phyloP scores from a whole-genome alignment of 441 rosid species.

The Biscutella auriculata region DNA sequence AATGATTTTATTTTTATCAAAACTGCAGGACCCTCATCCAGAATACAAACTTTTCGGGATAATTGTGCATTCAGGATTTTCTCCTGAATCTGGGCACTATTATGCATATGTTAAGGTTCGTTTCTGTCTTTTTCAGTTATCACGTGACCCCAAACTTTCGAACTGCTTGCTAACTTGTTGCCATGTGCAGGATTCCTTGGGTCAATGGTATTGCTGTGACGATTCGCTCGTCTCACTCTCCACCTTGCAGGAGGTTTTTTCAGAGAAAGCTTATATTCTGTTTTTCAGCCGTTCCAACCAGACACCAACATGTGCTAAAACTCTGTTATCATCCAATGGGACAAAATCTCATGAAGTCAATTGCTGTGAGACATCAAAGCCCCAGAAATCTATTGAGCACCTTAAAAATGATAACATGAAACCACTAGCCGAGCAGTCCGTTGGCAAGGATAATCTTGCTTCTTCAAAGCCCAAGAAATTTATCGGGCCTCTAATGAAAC shows the following conservation, averaged over 20 bases:
- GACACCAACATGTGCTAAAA: constrained; percentile 36
- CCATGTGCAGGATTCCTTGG: constrained; percentile 57
- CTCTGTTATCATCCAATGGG: constrained; percentile 36
- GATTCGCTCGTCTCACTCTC: constrained; percentile 66
- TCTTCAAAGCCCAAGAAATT: constrained; percentile 29
- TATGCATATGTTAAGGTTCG: constrained; percentile 86
- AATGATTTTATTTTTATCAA: neutral
- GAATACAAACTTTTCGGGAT: constrained; percentile 90
- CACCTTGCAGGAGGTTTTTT: constrained; percentile 70
- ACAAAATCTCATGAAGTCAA: constrained; percentile 36
- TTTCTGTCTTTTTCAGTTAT: constrained; percentile 2
- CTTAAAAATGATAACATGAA: constrained; percentile 27
- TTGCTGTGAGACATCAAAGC: constrained; percentile 41
- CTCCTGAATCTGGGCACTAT: constrained; percentile 92
- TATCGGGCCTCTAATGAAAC: constrained; percentile 22
- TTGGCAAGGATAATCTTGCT: constrained; percentile 25
- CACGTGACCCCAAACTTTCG: neutral
- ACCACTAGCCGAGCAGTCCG: constrained; percentile 27
- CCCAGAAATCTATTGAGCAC: constrained; percentile 23
- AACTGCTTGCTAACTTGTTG: constrained; percentile 12
- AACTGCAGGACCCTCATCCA: constrained; percentile 59
- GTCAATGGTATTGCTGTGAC: constrained; percentile 89
- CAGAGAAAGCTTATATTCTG: constrained; percentile 85
- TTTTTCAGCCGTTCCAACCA: constrained; percentile 72
- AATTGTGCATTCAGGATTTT: constrained; percentile 85